Conservation (phyloP, 2,329 filamentous ascomycete genomes). For the Trichothecium roseum region DNA sequence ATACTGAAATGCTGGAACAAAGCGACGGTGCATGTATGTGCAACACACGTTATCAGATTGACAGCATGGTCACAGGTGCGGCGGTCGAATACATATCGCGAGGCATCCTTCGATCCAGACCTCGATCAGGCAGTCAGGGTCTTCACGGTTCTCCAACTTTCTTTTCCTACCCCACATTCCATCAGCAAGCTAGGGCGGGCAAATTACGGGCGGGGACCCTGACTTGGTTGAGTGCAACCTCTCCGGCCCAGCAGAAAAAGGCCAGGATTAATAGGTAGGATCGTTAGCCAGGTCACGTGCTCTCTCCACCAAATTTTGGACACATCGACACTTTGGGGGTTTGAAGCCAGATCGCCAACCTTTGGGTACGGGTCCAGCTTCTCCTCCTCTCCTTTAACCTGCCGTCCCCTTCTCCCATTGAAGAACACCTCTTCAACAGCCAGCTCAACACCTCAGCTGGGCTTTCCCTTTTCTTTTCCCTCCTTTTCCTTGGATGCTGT, state of each 20-base stretch:
- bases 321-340: slow-evolving; percentile 31
- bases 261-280: slow-evolving; percentile 8
- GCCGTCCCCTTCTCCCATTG: slow-evolving; percentile 17
- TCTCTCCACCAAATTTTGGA: slow-evolving; percentile 26
- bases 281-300: slow-evolving; percentile 19
- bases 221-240: background rate
- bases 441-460: slow-evolving; percentile 24
- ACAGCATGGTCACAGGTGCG: too few relatives aligned
- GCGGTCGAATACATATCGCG: too few relatives aligned
- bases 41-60: background rate
- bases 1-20: slow-evolving; percentile 9
- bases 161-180: slow-evolving; percentile 1
- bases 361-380: slow-evolving; percentile 13
- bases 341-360: slow-evolving; percentile 34
- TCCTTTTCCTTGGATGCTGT: slow-evolving; percentile 28
- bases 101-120: background rate
- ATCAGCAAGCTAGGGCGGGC: background rate
- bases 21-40: slow-evolving; percentile 14
- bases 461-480: slow-evolving; percentile 16
- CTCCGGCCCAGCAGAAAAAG: background rate
- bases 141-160: too few relatives aligned
- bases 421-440: slow-evolving; percentile 5
- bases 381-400: slow-evolving; percentile 22
- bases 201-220: background rate
- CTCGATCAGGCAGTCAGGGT: background rate